A percentile compares a stretch with the other conserved stretches of the same genome.
phyloP scores from a whole-genome alignment of 1,284 basidiomycete species.

The Austroboletus rostrupii region DNA sequence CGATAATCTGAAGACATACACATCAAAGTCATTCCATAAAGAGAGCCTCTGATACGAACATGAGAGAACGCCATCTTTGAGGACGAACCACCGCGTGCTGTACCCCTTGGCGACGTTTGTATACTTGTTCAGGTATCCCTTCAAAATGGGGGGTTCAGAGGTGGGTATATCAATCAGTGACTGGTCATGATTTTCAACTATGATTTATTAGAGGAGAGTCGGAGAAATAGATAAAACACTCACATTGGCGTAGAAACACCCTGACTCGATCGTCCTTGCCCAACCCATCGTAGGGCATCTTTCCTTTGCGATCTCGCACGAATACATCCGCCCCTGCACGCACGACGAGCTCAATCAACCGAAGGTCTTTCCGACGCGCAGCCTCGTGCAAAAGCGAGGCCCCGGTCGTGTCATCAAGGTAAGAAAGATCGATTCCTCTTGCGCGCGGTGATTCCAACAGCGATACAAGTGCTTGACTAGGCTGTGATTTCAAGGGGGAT shows the following conservation, averaged over 20 bases:
- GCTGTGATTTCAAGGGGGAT: conserved; percentile 42
- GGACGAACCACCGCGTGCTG: conserved; percentile 91
- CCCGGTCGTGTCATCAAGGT: conserved; percentile 76
- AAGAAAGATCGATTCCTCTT: conserved; percentile 60
- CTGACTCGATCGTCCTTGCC: conserved; percentile 80
- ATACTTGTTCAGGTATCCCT: conserved; percentile 87
- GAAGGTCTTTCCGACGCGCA: conserved; percentile 76
- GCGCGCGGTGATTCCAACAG: conserved; percentile 63
- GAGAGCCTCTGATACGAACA: conserved; percentile 47
- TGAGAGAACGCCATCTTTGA: conserved; percentile 81
- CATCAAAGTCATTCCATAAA: conserved; percentile 2
- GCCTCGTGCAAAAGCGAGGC: conserved; percentile 86
- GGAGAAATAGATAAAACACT: conserved; percentile 22
- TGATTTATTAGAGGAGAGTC: neutral
- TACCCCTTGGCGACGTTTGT: conserved; percentile 90
- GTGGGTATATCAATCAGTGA: conserved; percentile 51
- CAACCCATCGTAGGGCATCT: conserved; percentile 67
- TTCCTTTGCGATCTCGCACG: conserved; percentile 77
- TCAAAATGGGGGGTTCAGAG: conserved; percentile 62
- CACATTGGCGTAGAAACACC: conserved; percentile 83
- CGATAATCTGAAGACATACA: conserved; percentile 68
- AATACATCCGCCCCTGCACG: conserved; percentile 90
- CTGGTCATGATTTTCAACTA: conserved; percentile 79
- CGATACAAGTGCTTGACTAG: conserved; percentile 49
- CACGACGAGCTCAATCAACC: conserved; percentile 80